phyloP scores from a whole-genome alignment of 106 monocot species.

The Iris macrosiphon region DNA sequence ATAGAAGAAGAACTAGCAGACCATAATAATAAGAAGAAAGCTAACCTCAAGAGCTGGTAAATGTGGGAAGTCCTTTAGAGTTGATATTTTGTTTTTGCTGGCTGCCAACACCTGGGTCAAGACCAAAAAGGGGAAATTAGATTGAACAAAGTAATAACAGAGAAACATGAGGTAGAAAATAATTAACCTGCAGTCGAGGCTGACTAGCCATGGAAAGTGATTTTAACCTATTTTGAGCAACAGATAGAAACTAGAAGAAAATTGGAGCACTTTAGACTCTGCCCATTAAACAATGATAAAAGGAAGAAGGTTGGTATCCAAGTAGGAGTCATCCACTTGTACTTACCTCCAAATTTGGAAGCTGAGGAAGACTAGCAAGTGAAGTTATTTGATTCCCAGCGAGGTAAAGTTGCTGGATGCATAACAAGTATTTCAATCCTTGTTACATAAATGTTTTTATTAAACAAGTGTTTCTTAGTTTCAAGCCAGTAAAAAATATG shows the following conservation, averaged over 20 bases:
- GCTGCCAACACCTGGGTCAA: constrained; percentile 77
- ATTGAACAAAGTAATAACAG: background rate
- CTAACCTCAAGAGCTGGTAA: constrained; percentile 87
- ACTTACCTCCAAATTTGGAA: constrained; percentile 89
- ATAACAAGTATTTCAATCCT: background rate
- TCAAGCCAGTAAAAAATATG: background rate
- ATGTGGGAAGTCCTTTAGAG: constrained; percentile 81
- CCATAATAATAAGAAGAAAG: too few species aligned
- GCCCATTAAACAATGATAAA: too few species aligned
- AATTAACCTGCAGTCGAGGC: constrained; percentile 79
- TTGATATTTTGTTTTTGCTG: constrained; percentile 92
- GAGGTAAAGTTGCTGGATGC: constrained; percentile 93
- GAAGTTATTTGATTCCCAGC: constrained; percentile 98
- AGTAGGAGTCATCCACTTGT: background rate
- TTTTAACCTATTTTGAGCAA: constrained; percentile 88
- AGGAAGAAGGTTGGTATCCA: background rate
- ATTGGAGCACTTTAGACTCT: background rate
- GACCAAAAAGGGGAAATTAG: background rate
- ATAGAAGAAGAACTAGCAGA: too few species aligned
- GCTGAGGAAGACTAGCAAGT: constrained; percentile 70
- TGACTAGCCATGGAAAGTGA: constrained; percentile 89
- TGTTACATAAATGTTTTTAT: background rate
- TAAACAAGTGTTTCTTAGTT: background rate
- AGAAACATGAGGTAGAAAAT: background rate
- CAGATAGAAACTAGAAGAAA: constrained; percentile 83